Percentiles rank a stretch among this genome's conserved stretches.
phyloP scores from a whole-genome alignment of 768 basidiomycete species.

The Trametes cinnabarina region DNA sequence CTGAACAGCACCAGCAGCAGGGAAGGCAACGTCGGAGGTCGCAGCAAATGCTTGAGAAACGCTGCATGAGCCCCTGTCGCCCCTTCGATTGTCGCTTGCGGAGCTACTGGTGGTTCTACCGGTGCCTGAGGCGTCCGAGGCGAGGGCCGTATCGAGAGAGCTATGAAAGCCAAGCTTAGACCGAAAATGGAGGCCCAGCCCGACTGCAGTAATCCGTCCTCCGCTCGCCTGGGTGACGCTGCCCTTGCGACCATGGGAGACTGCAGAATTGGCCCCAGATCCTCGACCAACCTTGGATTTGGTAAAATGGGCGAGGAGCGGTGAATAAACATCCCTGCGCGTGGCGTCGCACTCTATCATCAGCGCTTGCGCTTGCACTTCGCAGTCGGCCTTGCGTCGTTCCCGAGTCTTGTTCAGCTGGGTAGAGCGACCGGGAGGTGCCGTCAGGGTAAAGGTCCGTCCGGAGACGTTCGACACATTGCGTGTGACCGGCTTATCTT shows the following conservation, averaged over 20 bases:
- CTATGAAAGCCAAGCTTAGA: background rate
- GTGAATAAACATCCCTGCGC: too few relatives aligned
- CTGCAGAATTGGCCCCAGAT: background rate
- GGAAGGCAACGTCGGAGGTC: background rate
- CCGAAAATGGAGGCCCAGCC: background rate
- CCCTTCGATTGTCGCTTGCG: too few relatives aligned
- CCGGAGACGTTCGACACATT: conserved; percentile 10
- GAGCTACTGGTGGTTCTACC: background rate
- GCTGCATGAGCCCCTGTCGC: too few relatives aligned
- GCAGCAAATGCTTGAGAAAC: too few relatives aligned
- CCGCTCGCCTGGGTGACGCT: background rate
- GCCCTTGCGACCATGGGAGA: background rate
- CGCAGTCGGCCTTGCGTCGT: background rate
- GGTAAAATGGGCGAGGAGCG: too few relatives aligned
- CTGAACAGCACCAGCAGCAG: background rate
- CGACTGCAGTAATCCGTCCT: background rate
- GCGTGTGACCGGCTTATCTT: background rate
- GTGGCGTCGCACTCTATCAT: too few relatives aligned
- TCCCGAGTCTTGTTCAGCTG: background rate
- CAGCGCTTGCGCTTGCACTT: background rate
- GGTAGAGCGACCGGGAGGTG: background rate
- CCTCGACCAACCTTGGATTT: background rate
- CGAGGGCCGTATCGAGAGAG: background rate
- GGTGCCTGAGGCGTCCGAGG: background rate
- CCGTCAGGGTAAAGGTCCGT: conserved; percentile 1